A percentile compares a stretch with the other conserved stretches of the same genome.
Conservation (phyloP, 2,329 filamentous ascomycete species). For the Phoma sp. region DNA sequence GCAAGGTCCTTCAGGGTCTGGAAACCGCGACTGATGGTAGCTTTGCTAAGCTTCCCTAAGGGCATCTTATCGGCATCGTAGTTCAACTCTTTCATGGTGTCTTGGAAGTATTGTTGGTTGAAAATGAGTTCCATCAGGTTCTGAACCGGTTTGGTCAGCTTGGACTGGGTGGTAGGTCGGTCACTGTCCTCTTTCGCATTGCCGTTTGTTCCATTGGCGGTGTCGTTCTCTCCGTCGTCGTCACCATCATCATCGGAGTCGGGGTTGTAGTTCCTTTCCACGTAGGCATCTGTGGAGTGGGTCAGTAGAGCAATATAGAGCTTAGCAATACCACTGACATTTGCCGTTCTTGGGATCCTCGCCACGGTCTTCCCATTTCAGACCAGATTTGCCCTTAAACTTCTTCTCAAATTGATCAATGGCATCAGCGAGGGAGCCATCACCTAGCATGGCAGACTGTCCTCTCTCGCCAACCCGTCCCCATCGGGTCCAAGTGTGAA, state of each 20-base stretch:
- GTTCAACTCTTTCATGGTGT: slow-evolving; percentile 70
- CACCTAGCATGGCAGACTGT: slow-evolving; percentile 51
- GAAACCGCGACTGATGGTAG: slow-evolving; percentile 77
- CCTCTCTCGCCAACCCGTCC: slow-evolving; percentile 72
- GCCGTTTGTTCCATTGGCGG: slow-evolving; percentile 44
- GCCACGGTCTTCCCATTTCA: slow-evolving; percentile 58
- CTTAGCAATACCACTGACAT: slow-evolving; percentile 46
- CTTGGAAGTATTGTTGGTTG: slow-evolving; percentile 74
- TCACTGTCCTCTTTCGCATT: slow-evolving; percentile 39
- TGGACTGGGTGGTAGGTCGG: slow-evolving; percentile 52
- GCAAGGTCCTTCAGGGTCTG: slow-evolving; percentile 78
- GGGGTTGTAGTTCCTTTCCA: slow-evolving; percentile 77
- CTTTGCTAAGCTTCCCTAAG: slow-evolving; percentile 81
- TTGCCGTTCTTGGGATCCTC: slow-evolving; percentile 65
- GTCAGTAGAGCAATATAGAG: not conserved
- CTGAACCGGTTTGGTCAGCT: slow-evolving; percentile 66
- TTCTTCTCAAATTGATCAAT: slow-evolving; percentile 59
- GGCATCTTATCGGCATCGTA: slow-evolving; percentile 80
- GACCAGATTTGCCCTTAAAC: slow-evolving; percentile 63
- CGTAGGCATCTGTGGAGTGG: slow-evolving; percentile 65
- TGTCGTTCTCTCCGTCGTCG: slow-evolving; percentile 47
- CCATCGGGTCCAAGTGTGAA: slow-evolving; percentile 77
- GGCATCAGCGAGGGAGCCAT: slow-evolving; percentile 49
- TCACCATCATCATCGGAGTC: slow-evolving; percentile 60
- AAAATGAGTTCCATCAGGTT: slow-evolving; percentile 82